phyloP scores from a whole-genome alignment of 2,329 filamentous ascomycete species.

The Onygena corvina region DNA sequence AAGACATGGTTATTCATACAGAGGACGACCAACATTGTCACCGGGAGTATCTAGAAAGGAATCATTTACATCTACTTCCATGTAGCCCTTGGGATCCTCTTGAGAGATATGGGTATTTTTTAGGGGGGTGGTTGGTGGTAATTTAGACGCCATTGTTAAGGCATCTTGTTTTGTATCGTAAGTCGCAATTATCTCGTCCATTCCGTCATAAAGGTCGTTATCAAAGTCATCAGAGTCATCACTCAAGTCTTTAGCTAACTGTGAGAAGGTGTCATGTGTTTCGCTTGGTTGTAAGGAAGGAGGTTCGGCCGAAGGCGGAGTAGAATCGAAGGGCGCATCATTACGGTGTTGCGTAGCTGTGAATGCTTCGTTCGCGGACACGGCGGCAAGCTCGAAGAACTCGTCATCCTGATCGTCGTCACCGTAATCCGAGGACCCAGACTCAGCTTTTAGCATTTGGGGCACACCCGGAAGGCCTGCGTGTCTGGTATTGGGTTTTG shows the following conservation, averaged over 20 bases:
- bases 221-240: constrained; percentile 7
- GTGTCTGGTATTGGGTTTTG: constrained; percentile 13
- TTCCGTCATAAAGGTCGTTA: constrained; percentile 51
- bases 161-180: constrained; percentile 34
- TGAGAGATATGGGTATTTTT: background rate
- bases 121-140: background rate
- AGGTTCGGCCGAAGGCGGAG: background rate
- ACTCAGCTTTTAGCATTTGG: background rate
- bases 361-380: constrained; percentile 9
- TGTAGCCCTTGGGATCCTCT: constrained; percentile 61
- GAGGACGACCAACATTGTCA: constrained; percentile 6
- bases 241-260: background rate
- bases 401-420: constrained; percentile 38
- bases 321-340: constrained; percentile 2
- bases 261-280: constrained; percentile 1
- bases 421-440: constrained; percentile 35
- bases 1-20: constrained; percentile 17
- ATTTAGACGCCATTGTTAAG: constrained; percentile 3
- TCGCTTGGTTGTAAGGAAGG: background rate
- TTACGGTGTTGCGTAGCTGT: background rate
- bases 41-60: background rate
- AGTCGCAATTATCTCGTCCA: constrained; percentile 45
- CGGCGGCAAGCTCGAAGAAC: constrained; percentile 28
- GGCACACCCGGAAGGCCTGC: background rate
- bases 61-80: constrained; percentile 55